These are phyloP conservation scores for Arthrinium phaeospermum DNA, from an alignment of 2,329 filamentous ascomycete genomes.

Conservation along the genomic window DNA sequence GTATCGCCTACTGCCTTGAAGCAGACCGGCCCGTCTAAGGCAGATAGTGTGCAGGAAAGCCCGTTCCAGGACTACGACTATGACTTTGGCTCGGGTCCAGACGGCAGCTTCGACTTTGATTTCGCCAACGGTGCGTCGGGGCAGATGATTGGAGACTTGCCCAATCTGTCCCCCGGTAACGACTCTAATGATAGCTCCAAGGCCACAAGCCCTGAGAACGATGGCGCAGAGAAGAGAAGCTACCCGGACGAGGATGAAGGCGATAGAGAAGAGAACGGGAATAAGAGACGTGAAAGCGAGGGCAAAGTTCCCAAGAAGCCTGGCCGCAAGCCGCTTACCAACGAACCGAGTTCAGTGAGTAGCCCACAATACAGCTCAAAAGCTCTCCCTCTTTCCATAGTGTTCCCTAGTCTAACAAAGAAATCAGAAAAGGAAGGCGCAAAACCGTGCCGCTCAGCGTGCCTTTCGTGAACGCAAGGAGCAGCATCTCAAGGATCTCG, in stretches of 20 bases:
- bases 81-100: conserved; percentile 76
- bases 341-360: conserved; percentile 91
- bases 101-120: conserved; percentile 79
- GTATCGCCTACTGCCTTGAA: conserved; percentile 57
- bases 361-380: conserved; percentile 25
- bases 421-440: conserved; percentile 81
- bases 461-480: conserved; percentile 90
- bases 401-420: conserved; percentile 32
- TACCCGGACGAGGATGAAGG: conserved; percentile 74
- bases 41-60: conserved; percentile 70
- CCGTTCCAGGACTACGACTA: conserved; percentile 85
- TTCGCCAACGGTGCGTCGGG: conserved; percentile 58
- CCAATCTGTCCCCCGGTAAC: conserved; percentile 50
- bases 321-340: conserved; percentile 89
- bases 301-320: conserved; percentile 92
- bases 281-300: conserved; percentile 80
- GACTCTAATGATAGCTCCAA: conserved; percentile 46
- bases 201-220: conserved; percentile 65
- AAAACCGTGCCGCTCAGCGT: conserved; percentile 90
- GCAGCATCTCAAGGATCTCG: conserved; percentile 84
- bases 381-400: conserved; percentile 10
- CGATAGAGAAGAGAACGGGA: conserved; percentile 52
- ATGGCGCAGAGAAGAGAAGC: conserved; percentile 72
- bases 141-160: conserved; percentile 79
- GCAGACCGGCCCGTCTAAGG: conserved; percentile 51